These are phyloP conservation scores for Nakazawaea peltata DNA, from an alignment of 805 yeast species.

Conservation along the genomic window DNA sequence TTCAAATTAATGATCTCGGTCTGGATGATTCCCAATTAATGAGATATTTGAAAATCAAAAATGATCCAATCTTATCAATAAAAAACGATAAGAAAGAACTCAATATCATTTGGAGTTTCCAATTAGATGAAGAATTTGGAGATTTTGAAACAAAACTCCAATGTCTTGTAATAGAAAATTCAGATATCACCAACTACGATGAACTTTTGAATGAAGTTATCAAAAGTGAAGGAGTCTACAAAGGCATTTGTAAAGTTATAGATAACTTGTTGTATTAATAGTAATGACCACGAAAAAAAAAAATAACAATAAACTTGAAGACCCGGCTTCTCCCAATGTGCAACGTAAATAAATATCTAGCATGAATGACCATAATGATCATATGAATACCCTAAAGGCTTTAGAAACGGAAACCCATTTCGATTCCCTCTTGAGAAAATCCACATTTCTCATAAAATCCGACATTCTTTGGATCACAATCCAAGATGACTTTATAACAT, in stretches of 20 bases:
- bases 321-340: too few species aligned
- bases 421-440: slow-evolving; percentile 53
- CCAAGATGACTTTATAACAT: slow-evolving; percentile 84
- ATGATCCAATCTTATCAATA: slow-evolving; percentile 1
- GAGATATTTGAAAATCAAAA: slow-evolving; percentile 9
- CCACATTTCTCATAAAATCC: slow-evolving; percentile 90
- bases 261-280: slow-evolving; percentile 4
- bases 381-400: not conserved
- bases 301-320: too few species aligned
- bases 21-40: slow-evolving; percentile 2
- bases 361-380: not conserved
- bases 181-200: slow-evolving; percentile 2
- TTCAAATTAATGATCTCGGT: slow-evolving; percentile 13
- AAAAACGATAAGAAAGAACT: not conserved
- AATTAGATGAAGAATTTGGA: slow-evolving; percentile 5
- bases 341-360: too few species aligned
- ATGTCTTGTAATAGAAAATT: slow-evolving; percentile 2
- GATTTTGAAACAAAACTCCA: slow-evolving; percentile 6
- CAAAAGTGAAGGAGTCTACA: slow-evolving; percentile 3
- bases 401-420: slow-evolving; percentile 51
- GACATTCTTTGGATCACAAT: slow-evolving; percentile 77
- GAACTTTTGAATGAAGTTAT: slow-evolving; percentile 7
- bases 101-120: slow-evolving; percentile 8
- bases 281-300: too few species aligned
- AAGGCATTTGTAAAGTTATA: slow-evolving; percentile 4